These are phyloP conservation scores for Theobroma cacao DNA, from an alignment of 345 rosid species.

Conservation along the genomic window DNA sequence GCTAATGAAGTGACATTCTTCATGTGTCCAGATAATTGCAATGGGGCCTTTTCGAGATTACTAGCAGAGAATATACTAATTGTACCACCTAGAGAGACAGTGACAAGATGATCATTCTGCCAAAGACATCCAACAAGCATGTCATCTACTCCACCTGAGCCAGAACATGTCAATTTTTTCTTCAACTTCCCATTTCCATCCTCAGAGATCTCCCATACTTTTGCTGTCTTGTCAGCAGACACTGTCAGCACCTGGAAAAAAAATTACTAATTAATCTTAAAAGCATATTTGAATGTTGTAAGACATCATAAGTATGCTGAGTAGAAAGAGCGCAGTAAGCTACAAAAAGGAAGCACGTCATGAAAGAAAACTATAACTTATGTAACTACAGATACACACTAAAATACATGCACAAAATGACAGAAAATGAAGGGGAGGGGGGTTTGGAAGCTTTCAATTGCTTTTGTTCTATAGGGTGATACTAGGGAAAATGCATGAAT, in stretches of 20 bases:
- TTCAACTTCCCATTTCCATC: conserved; percentile 62
- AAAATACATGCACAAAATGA: not conserved
- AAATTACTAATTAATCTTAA: conserved; percentile 2
- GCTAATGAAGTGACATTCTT: conserved; percentile 74
- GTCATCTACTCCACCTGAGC: conserved; percentile 83
- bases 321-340: too few relatives aligned
- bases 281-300: too few relatives aligned
- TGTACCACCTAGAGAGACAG: conserved; percentile 90
- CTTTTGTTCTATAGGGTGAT: not conserved
- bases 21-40: conserved; percentile 80
- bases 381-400: conserved; percentile 3
- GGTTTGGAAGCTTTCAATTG: not conserved
- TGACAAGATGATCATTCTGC: conserved; percentile 84
- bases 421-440: not conserved
- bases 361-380: conserved; percentile 13
- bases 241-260: conserved; percentile 68
- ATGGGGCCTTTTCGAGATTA: conserved; percentile 73
- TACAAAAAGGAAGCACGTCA: not conserved
- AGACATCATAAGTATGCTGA: too few relatives aligned
- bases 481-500: not conserved
- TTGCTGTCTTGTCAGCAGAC: conserved; percentile 97
- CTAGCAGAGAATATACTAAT: conserved; percentile 69
- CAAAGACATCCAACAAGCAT: conserved; percentile 97
- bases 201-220: conserved; percentile 85
- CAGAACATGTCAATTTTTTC: conserved; percentile 65